Conservation (phyloP, 2,329 filamentous ascomycete species). For the Paraphaeosphaeria minitans region DNA sequence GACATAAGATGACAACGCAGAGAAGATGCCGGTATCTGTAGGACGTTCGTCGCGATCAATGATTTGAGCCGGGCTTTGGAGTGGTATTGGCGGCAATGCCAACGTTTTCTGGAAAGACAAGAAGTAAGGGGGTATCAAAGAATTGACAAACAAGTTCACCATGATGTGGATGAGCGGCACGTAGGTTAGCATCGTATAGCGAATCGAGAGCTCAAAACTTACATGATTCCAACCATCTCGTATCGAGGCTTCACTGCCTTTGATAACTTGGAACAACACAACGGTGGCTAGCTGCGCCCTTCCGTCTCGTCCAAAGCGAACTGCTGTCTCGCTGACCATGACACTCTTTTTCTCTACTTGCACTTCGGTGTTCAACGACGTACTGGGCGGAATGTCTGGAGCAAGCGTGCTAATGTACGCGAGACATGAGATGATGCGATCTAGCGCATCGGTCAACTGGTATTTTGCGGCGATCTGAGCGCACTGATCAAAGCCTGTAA, state of each 20-base stretch:
- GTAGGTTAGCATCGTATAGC: constrained; percentile 39
- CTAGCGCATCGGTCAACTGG: constrained; percentile 80
- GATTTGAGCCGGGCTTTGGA: constrained; percentile 89
- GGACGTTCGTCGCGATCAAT: constrained; percentile 84
- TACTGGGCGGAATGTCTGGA: constrained; percentile 76
- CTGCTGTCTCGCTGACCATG: constrained; percentile 98
- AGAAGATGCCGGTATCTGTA: constrained; percentile 84
- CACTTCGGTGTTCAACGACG: constrained; percentile 90
- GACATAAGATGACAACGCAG: constrained; percentile 93
- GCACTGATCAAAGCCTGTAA: constrained; percentile 95
- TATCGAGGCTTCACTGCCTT: constrained; percentile 79
- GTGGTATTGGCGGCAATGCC: constrained; percentile 78
- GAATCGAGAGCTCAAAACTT: constrained; percentile 45
- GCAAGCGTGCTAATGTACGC: constrained; percentile 89
- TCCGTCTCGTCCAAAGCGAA: constrained; percentile 92
- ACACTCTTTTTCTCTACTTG: constrained; percentile 90
- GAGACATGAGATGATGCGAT: constrained; percentile 89
- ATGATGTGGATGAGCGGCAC: constrained; percentile 83
- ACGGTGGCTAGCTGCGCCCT: constrained; percentile 91
- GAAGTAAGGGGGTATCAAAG: constrained; percentile 84
- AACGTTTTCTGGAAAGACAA: constrained; percentile 66
- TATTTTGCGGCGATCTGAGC: constrained; percentile 89
- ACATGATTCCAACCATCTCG: constrained; percentile 79
- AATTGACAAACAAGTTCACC: constrained; percentile 95
- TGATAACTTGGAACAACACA: constrained; percentile 91